Base-by-base conservation (phyloP, 2,329 filamentous ascomycete genomes). In the Sphaerostilbella broomeana region DNA sequence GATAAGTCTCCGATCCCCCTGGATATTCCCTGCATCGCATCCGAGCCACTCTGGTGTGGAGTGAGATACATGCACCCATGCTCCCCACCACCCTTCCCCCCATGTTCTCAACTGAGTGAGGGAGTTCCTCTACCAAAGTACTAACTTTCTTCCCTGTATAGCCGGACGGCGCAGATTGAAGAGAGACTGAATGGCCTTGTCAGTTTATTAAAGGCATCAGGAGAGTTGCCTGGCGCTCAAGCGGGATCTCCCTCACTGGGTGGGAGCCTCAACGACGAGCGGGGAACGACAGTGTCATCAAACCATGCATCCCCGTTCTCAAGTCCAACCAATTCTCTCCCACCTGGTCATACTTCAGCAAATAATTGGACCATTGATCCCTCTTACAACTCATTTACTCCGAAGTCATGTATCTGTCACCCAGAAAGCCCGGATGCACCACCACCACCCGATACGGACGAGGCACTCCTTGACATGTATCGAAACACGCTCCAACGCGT, bases 141-240 rank as follows among this genome's bases (percentile, higher is more conserved):
- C n/a, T n/a, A n/a, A n/a, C n/a, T n/a, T n/a, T n/a, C n/a, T n/a
- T n/a, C n/a, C 12, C 13, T 26, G 16, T 20, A 16, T 40, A 73
- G 70, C 11, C 64, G 61, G 49, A 73, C 70, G 3, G 64, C 67
- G 1, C 68, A 72, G 41, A 64, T 73, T 11, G 70, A 73, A 43
- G 64, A 72, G 40, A 62, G 65, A 6, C 53, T 73, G 6, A 69
- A 73, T 44, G 68, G 67, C 13, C 58, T 74, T 2, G 65, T 73
- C 16, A 67, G 68, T 35, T 57, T 71, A 0, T 58, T 74, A 3
- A 65, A 65, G 22, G 65, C 68, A 1, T 61, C 62, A 2, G 64
- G 65, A 4, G 65, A 67, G 4, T 45, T 66, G 6, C 28, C 42
- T 17, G 32, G 21, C 25, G 12, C 12, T 42, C 32, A 41, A 8